phyloP scores from a whole-genome alignment of 495 filamentous ascomycete species.

The Penicillium paradoxum region DNA sequence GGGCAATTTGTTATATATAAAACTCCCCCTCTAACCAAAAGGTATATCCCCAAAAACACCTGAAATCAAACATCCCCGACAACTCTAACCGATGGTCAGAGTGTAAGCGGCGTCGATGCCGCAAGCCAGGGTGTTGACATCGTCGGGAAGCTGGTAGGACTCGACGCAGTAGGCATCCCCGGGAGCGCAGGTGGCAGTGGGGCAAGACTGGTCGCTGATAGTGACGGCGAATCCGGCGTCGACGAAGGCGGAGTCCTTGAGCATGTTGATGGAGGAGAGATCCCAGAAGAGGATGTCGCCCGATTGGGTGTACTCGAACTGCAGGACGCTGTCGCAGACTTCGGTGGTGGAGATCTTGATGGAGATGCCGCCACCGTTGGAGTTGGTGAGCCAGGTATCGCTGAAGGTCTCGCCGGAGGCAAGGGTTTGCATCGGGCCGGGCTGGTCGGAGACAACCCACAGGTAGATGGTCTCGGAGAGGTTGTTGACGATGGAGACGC shows the following conservation, averaged over 20 bases:
- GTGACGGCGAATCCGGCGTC: slow-evolving; percentile 31
- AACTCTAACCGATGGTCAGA: slow-evolving; percentile 20
- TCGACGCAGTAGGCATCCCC: slow-evolving; percentile 30
- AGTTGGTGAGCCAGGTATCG: slow-evolving; percentile 31
- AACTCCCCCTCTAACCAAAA: slow-evolving; percentile 1
- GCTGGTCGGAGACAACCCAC: slow-evolving; percentile 29
- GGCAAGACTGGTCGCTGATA: slow-evolving; percentile 26
- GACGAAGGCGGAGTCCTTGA: slow-evolving; percentile 26
- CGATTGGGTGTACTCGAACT: slow-evolving; percentile 43
- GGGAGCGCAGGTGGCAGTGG: slow-evolving; percentile 25
- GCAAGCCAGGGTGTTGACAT: slow-evolving; percentile 28
- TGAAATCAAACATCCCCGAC: neutral
- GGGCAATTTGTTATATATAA: slow-evolving; percentile 3
- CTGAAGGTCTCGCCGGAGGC: slow-evolving; percentile 23
- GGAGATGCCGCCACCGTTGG: slow-evolving; percentile 38
- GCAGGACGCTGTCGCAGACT: slow-evolving; percentile 25
- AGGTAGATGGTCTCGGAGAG: slow-evolving; percentile 29
- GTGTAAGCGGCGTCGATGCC: slow-evolving; percentile 15
- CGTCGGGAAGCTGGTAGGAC: slow-evolving; percentile 33
- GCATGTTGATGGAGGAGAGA: slow-evolving; percentile 39
- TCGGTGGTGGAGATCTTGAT: slow-evolving; percentile 37
- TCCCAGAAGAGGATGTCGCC: slow-evolving; percentile 42
- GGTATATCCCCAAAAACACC: slow-evolving; percentile 4
- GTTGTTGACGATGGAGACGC: slow-evolving; percentile 37
- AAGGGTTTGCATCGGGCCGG: slow-evolving; percentile 25